Evolutionary conservation across 2,329 filamentous ascomycete genomes (phyloP).

Genomic region (Colletotrichum sp.): DNA sequence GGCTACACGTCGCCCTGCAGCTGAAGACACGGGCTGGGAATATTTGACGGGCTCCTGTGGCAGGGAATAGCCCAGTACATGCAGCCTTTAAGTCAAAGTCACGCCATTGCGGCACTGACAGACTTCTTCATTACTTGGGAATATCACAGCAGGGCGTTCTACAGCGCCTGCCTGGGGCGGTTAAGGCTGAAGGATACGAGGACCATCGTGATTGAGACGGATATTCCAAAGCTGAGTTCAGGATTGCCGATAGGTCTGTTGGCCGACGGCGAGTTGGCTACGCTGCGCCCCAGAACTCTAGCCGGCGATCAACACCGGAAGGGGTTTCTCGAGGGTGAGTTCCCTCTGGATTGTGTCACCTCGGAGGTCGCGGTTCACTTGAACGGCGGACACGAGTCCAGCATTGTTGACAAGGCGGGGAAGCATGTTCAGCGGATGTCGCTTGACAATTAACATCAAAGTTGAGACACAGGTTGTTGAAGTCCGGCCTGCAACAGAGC

Average conservation of each 20-base stretch:
- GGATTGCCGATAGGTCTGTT: neutral
- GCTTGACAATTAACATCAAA: neutral
- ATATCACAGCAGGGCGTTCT: neutral
- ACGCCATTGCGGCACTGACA: neutral
- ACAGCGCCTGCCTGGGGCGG: neutral
- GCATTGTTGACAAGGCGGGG: neutral
- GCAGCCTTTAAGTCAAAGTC: conserved; percentile 8
- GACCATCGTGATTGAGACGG: neutral
- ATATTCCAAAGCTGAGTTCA: neutral
- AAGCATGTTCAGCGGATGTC: neutral
- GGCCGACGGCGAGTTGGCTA: neutral
- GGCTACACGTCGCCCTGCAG: conserved; percentile 3
- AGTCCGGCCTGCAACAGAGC: neutral
- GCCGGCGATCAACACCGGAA: neutral
- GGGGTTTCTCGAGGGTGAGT: neutral
- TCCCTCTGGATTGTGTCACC: neutral
- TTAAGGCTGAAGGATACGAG: neutral
- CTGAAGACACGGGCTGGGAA: neutral
- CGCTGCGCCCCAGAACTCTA: conserved; percentile 12
- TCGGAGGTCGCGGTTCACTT: neutral
- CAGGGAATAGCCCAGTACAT: conserved; percentile 4
- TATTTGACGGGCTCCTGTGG: neutral
- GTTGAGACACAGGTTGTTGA: neutral
- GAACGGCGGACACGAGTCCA: neutral
- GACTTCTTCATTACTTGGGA: neutral